phyloP scores from a whole-genome alignment of 2,329 filamentous ascomycete genomes.

The Fusarium agapanthi region DNA sequence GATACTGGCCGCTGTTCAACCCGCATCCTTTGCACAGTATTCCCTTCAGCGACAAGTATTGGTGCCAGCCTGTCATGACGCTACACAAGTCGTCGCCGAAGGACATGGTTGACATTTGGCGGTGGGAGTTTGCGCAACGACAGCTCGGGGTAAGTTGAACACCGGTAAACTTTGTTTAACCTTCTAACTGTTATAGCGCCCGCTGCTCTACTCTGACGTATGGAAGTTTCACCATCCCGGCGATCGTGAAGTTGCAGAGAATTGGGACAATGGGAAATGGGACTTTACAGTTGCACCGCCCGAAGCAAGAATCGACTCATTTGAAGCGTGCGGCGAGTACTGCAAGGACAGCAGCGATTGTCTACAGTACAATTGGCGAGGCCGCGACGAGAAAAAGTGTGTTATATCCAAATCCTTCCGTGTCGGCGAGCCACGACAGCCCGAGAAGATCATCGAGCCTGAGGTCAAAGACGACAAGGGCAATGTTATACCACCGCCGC shows the following conservation, averaged over 20 bases:
- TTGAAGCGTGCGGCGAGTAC: conserved; percentile 41
- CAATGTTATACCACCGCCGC: conserved; percentile 30
- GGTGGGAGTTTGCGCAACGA: conserved; percentile 52
- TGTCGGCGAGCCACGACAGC: conserved; percentile 35
- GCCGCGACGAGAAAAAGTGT: conserved; percentile 44
- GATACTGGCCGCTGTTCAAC: conserved; percentile 60
- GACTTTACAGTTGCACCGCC: conserved; percentile 40
- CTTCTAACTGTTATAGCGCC: conserved; percentile 40
- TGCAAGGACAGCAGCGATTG: conserved; percentile 41
- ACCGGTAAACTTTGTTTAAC: not conserved
- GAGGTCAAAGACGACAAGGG: conserved; percentile 39
- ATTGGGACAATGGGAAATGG: conserved; percentile 48
- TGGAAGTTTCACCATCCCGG: conserved; percentile 50
- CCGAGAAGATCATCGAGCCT: conserved; percentile 40
- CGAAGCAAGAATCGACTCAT: conserved; percentile 39
- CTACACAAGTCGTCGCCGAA: conserved; percentile 57
- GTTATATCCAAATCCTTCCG: conserved; percentile 43
- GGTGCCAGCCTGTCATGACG: conserved; percentile 61
- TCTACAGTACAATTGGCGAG: conserved; percentile 46
- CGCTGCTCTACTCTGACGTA: conserved; percentile 50
- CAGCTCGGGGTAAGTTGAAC: conserved; percentile 43
- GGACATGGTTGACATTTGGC: conserved; percentile 60
- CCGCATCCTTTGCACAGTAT: conserved; percentile 60
- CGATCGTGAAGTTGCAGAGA: conserved; percentile 26
- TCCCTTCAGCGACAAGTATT: conserved; percentile 56